Evolutionary conservation across 2,329 filamentous ascomycete species (phyloP).

Genomic region (Raffaelea arxii): DNA sequence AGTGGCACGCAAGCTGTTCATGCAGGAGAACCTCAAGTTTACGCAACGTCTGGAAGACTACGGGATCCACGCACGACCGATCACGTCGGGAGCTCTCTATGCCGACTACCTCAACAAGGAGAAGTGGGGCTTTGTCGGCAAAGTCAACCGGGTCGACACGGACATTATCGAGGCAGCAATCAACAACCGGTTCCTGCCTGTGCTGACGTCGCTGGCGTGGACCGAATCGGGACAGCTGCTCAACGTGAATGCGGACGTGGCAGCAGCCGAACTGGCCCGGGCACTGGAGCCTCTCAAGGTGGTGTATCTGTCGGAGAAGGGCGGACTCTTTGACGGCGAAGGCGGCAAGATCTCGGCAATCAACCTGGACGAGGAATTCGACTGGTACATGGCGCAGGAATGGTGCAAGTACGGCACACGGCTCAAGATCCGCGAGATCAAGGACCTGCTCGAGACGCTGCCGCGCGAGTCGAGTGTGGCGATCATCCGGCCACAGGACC

Average conservation of each 20-base stretch:
- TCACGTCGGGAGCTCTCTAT: constrained; percentile 81
- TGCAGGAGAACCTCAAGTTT: constrained; percentile 90
- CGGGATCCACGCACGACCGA: constrained; percentile 79
- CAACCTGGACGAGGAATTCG: constrained; percentile 94
- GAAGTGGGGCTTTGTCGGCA: constrained; percentile 91
- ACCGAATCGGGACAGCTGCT: constrained; percentile 82
- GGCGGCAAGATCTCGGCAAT: constrained; percentile 94
- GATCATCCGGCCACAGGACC: constrained; percentile 91
- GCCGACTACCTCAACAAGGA: constrained; percentile 95
- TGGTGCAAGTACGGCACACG: constrained; percentile 95
- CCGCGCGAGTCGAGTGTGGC: constrained; percentile 90
- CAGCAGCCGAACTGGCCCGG: constrained; percentile 83
- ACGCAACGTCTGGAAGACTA: constrained; percentile 82
- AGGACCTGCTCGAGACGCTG: constrained; percentile 79
- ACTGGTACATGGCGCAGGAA: constrained; percentile 81
- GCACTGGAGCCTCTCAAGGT: constrained; percentile 91
- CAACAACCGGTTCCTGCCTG: constrained; percentile 80
- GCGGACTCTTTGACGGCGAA: constrained; percentile 86
- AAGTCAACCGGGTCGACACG: constrained; percentile 89
- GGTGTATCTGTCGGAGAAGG: constrained; percentile 97
- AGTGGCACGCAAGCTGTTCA: constrained; percentile 82
- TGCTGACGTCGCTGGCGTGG: constrained; percentile 94
- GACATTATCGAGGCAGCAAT: constrained; percentile 85
- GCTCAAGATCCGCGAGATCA: constrained; percentile 96
- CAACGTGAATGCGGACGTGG: constrained; percentile 97